These are phyloP conservation scores for Xylariaceae sp. DNA, from an alignment of 2,329 filamentous ascomycete genomes.

Conservation along the genomic window DNA sequence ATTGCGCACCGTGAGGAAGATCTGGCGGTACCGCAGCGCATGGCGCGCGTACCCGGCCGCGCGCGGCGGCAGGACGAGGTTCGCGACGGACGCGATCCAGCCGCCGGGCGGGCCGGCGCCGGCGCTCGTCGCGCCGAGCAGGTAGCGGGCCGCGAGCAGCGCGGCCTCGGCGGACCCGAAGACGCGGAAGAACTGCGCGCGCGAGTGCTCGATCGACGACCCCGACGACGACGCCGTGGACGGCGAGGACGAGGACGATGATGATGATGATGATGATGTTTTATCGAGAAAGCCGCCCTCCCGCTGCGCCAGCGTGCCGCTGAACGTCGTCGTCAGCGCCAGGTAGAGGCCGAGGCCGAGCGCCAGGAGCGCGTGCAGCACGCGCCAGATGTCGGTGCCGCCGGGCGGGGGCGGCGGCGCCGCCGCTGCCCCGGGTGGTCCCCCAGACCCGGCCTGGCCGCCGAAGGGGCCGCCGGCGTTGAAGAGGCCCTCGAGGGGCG, in stretches of 20 bases:
- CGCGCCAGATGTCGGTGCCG: conserved; percentile 54
- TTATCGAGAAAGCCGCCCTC: too few species aligned
- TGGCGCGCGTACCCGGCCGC: conserved; percentile 55
- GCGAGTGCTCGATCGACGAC: conserved; percentile 26
- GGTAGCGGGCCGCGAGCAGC: conserved; percentile 63
- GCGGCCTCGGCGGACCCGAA: conserved; percentile 71
- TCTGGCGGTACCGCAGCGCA: conserved; percentile 58
- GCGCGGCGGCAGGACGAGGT: conserved; percentile 60
- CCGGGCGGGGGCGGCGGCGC: conserved; percentile 25
- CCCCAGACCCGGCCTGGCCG: too few species aligned
- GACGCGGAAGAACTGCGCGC: conserved; percentile 64
- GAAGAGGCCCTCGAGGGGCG: conserved; percentile 20
- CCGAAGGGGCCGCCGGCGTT: conserved; percentile 29
- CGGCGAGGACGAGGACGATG: too few species aligned
- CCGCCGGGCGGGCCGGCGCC: conserved; percentile 44
- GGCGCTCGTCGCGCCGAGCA: conserved; percentile 53
- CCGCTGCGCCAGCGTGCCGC: conserved; percentile 56
- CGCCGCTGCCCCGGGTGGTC: too few species aligned
- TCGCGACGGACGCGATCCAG: conserved; percentile 54
- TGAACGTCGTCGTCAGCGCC: conserved; percentile 59
- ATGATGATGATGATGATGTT: too few species aligned
- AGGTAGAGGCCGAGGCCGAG: conserved; percentile 65
- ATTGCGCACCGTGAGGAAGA: conserved; percentile 62
- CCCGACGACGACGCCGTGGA: conserved; percentile 22
- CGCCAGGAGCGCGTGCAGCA: conserved; percentile 67